Percentiles rank a stretch among this genome's conserved stretches.
Conservation (phyloP, 495 filamentous ascomycete species). For the Parmelia sp. region DNA sequence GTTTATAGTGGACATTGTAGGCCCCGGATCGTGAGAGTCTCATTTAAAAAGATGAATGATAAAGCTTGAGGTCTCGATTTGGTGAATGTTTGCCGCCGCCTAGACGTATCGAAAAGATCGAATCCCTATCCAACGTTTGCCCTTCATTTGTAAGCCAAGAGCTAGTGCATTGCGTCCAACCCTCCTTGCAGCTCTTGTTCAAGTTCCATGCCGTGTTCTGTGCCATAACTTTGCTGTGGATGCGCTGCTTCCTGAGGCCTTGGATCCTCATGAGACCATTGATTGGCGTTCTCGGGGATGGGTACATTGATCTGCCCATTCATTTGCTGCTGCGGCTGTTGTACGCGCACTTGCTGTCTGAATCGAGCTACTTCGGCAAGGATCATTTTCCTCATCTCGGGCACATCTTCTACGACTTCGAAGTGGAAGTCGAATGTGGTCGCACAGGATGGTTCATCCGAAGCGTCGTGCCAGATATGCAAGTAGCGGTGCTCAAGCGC, state of each 20-base stretch:
- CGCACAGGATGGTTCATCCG: constrained; percentile 88
- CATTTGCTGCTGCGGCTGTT: constrained; percentile 48
- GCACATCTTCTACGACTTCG: constrained; percentile 87
- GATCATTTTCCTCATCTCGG: constrained; percentile 95
- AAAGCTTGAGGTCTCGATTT: not conserved
- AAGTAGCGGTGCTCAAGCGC: constrained; percentile 95
- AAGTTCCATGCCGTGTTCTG: constrained; percentile 47
- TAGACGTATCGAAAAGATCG: not conserved
- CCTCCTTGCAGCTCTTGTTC: constrained; percentile 83
- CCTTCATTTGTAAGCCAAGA: not conserved
- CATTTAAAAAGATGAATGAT: not conserved
- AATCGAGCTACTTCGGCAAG: constrained; percentile 84
- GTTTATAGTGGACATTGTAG: not conserved
- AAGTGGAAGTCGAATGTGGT: constrained; percentile 97
- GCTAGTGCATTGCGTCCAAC: constrained; percentile 52
- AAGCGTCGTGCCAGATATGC: constrained; percentile 96
- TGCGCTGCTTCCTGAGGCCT: constrained; percentile 69
- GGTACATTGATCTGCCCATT: constrained; percentile 51
- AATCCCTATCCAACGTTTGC: constrained; percentile 1
- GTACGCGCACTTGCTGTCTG: constrained; percentile 63
- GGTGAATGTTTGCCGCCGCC: not conserved
- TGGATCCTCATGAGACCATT: constrained; percentile 78
- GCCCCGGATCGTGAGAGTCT: not conserved
- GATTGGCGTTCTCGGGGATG: constrained; percentile 62
- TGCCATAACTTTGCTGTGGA: constrained; percentile 42